Conservation (phyloP, 1,284 basidiomycete genomes). For the Pyrrhoderma lamaoense region DNA sequence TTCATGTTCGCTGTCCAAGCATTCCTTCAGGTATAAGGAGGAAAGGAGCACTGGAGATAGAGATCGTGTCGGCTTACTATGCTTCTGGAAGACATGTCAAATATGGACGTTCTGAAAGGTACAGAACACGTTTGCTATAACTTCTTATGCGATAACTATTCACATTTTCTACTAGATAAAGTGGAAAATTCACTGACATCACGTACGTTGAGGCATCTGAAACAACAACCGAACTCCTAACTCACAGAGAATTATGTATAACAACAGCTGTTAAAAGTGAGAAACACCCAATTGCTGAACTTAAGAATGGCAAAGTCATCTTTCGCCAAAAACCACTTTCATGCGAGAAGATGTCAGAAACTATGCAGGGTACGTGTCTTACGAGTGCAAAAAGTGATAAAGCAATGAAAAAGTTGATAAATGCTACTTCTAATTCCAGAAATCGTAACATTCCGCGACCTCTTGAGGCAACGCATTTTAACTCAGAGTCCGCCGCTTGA, state of each 20-base stretch:
- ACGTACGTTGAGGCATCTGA: constrained; percentile 1
- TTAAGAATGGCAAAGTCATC: constrained; percentile 69
- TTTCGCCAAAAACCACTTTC: constrained; percentile 74
- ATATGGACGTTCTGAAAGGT: constrained; percentile 32
- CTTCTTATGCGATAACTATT: too few species aligned
- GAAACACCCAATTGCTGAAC: constrained; percentile 43
- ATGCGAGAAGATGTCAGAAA: constrained; percentile 72
- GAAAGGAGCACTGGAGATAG: too few species aligned
- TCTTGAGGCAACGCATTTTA: constrained; percentile 48
- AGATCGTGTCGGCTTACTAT: constrained; percentile 1
- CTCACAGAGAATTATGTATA: background rate
- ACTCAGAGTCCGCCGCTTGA: constrained; percentile 41
- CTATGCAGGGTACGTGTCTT: constrained; percentile 60
- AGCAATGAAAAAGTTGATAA: background rate
- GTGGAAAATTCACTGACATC: background rate
- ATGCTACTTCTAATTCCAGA: constrained; percentile 33
- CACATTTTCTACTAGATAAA: background rate
- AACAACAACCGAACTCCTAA: background rate
- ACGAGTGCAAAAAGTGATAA: constrained; percentile 8
- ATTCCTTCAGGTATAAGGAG: background rate
- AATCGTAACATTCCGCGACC: constrained; percentile 65
- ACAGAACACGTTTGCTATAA: constrained; percentile 14
- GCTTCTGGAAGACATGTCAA: constrained; percentile 32
- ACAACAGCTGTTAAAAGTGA: constrained; percentile 28
- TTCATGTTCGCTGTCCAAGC: constrained; percentile 10